These are phyloP conservation scores for Macadamia integrifolia DNA, from an alignment of 164 flowering plant species.

Conservation along the genomic window DNA sequence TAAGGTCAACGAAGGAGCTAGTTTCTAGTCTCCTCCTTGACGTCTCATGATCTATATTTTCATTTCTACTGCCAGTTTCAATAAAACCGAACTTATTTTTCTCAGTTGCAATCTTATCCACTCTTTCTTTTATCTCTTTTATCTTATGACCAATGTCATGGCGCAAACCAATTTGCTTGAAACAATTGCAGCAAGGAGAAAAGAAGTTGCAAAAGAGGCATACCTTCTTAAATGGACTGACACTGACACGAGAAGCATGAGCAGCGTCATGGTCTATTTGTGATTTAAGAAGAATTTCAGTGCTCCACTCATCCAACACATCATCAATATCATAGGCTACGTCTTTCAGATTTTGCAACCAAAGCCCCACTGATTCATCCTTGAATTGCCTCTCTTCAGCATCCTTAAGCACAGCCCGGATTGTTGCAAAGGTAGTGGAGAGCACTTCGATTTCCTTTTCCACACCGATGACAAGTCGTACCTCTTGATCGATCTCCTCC, in stretches of 20 bases:
- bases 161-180: not conserved
- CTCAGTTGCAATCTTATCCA: not conserved
- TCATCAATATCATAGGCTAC: not conserved
- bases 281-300: not conserved
- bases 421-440: not conserved
- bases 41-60: too few species aligned
- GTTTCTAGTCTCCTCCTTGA: not conserved
- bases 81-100: not conserved
- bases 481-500: not conserved
- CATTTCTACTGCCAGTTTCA: not conserved
- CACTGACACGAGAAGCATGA: too few species aligned
- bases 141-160: not conserved
- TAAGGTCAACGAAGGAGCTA: slow-evolving; percentile 3
- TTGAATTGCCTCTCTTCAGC: not conserved
- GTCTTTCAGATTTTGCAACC: not conserved
- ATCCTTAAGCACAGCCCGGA: not conserved
- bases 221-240: not conserved
- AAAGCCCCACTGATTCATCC: not conserved
- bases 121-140: not conserved
- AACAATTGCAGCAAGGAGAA: not conserved
- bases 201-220: not conserved
- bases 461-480: too few species aligned
- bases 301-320: not conserved
- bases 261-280: too few species aligned
- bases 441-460: not conserved